phyloP scores from a whole-genome alignment of 257 asterid genomes.

The Capsicum pubescens region DNA sequence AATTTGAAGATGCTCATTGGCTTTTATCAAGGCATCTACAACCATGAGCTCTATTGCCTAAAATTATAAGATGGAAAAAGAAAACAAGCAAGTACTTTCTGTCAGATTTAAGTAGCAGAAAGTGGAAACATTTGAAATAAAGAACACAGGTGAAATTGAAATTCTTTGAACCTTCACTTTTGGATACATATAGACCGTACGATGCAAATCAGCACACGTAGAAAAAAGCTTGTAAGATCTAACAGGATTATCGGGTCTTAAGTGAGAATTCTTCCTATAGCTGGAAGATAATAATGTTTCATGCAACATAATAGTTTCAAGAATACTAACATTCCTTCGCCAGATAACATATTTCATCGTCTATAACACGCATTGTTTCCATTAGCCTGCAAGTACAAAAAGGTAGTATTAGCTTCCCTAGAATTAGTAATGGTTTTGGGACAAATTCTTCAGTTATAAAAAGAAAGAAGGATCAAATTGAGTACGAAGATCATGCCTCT shows the following conservation, averaged over 20 bases:
- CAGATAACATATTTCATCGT: conserved; percentile 88
- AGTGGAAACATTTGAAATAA: conserved; percentile 24
- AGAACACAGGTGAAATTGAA: not conserved
- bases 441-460: not conserved
- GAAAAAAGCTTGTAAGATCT: conserved; percentile 95
- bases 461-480: conserved; percentile 14
- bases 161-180: conserved; percentile 72
- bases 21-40: conserved; percentile 80
- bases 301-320: conserved; percentile 12
- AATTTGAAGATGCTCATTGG: conserved; percentile 65
- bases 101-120: not conserved
- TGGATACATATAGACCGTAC: conserved; percentile 77
- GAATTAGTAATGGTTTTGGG: not conserved
- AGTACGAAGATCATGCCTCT: conserved; percentile 24
- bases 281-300: conserved; percentile 4
- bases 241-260: conserved; percentile 17
- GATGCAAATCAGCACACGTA: conserved; percentile 88
- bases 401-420: conserved; percentile 29
- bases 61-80: conserved; percentile 28
- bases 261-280: not conserved
- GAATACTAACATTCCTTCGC: conserved; percentile 84
- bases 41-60: conserved; percentile 88
- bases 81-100: not conserved
- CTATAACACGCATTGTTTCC: conserved; percentile 85
- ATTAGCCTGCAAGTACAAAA: conserved; percentile 62